A percentile compares a stretch with the other conserved stretches of the same genome.
phyloP scores from a whole-genome alignment of 2,329 filamentous ascomycete genomes.

The Clarireedia hainanense region DNA sequence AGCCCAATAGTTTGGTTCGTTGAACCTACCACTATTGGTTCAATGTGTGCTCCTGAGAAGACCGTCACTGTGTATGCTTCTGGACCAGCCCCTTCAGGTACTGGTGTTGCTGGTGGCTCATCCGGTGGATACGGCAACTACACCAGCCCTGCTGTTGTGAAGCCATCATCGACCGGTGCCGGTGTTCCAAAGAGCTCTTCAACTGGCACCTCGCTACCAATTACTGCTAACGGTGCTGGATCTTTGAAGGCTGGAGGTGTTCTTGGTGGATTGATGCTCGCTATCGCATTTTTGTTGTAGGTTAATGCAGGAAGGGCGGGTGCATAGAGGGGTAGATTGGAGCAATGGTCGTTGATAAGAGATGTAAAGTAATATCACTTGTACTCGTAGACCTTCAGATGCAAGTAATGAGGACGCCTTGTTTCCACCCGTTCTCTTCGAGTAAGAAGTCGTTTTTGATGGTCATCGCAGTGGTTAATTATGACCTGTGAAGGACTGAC shows the following conservation, averaged over 20 bases:
- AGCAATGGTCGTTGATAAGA: background rate
- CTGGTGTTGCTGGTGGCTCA: background rate
- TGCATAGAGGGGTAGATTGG: background rate
- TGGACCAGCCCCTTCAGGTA: background rate
- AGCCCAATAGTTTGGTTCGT: conserved; percentile 7
- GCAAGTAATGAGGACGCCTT: no score
- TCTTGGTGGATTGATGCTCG: background rate
- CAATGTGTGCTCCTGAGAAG: conserved; percentile 1
- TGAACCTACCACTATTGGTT: background rate
- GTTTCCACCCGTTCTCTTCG: no score
- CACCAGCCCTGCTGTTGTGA: background rate
- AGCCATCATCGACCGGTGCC: background rate
- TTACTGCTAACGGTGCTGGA: background rate
- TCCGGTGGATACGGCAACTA: background rate
- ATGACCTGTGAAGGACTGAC: no score
- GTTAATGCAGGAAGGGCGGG: background rate
- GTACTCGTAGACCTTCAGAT: no score
- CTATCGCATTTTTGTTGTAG: background rate
- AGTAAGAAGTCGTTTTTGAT: no score
- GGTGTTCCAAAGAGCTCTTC: background rate
- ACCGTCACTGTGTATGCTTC: background rate
- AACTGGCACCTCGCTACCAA: background rate
- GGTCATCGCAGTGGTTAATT: no score
- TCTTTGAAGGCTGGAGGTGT: background rate
- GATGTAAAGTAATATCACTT: no score